A percentile compares a stretch with the other conserved stretches of the same genome.
Conservation (phyloP, 148 eudicot genomes). For the Mesembryanthemum crystallinum region DNA sequence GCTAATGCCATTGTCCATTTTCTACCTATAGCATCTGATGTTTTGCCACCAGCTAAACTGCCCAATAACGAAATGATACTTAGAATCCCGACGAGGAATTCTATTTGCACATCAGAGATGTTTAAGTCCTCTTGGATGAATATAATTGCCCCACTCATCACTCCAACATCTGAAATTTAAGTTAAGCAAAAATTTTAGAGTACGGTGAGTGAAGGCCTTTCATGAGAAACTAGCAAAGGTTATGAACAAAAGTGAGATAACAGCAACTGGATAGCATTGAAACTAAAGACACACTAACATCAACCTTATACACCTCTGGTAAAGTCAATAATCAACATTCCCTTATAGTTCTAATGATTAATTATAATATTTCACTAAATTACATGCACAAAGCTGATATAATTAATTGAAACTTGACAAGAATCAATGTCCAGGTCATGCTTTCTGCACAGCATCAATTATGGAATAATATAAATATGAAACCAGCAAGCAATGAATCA, state of each 20-base stretch:
- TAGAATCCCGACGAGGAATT: constrained; percentile 71
- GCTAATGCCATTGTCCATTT: constrained; percentile 97
- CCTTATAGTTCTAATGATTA: neutral
- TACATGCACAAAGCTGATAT: no score
- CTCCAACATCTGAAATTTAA: constrained; percentile 65
- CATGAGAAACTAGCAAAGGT: neutral
- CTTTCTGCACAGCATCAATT: neutral
- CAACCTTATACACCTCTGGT: neutral
- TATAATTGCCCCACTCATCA: constrained; percentile 87
- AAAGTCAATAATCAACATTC: neutral
- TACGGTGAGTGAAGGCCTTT: neutral
- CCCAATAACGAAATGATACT: constrained; percentile 80
- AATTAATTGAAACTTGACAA: no score
- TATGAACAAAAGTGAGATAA: neutral
- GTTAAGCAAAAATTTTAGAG: neutral
- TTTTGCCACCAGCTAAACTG: constrained; percentile 73
- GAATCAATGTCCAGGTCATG: neutral
- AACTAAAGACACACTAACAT: neutral
- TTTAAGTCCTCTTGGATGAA: constrained; percentile 70
- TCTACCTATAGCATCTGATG: constrained; percentile 85
- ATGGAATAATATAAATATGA: neutral
- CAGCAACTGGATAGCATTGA: neutral
- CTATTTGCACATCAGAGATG: constrained; percentile 71
- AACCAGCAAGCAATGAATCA: neutral
- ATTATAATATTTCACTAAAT: neutral